Percentiles rank a stretch among this genome's conserved stretches.
Conservation (phyloP, 495 filamentous ascomycete species). For the Neurospora sp. region DNA sequence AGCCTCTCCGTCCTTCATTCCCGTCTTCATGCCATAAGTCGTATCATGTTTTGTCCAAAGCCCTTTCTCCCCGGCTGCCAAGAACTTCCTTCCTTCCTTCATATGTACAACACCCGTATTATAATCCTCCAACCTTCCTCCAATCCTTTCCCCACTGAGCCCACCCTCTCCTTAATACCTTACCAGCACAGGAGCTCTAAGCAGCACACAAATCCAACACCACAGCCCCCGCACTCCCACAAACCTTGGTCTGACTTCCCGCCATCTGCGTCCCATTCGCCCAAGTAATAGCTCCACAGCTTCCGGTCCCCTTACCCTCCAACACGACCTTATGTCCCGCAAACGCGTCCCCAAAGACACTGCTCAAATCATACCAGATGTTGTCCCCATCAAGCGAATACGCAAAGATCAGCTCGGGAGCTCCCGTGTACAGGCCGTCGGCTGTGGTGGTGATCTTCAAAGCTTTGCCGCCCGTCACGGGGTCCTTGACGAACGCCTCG, state of each 20-base stretch:
- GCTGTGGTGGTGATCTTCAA: conserved; percentile 42
- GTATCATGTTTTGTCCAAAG: not conserved
- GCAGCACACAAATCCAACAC: conserved; percentile 22
- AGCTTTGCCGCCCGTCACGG: conserved; percentile 42
- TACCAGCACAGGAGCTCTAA: not conserved
- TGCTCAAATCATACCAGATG: conserved; percentile 47
- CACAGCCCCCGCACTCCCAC: conserved; percentile 24
- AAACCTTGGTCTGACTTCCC: conserved; percentile 44
- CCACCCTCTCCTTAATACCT: not conserved
- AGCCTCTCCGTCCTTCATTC: not conserved
- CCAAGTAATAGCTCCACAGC: conserved; percentile 42
- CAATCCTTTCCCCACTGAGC: not conserved
- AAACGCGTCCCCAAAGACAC: conserved; percentile 48
- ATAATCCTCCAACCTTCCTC: not conserved
- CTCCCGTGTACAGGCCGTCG: conserved; percentile 45
- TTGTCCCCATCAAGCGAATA: conserved; percentile 40
- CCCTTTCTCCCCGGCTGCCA: not conserved
- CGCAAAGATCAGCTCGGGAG: conserved; percentile 42
- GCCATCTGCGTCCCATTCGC: conserved; percentile 34
- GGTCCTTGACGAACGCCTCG: conserved; percentile 36
- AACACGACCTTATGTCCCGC: conserved; percentile 34
- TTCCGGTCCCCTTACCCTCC: conserved; percentile 21
- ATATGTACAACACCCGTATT: not conserved
- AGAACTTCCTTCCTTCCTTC: not conserved
- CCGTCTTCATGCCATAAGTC: not conserved